phyloP scores from a whole-genome alignment of 768 basidiomycete genomes.

The Boletus fagicola region DNA sequence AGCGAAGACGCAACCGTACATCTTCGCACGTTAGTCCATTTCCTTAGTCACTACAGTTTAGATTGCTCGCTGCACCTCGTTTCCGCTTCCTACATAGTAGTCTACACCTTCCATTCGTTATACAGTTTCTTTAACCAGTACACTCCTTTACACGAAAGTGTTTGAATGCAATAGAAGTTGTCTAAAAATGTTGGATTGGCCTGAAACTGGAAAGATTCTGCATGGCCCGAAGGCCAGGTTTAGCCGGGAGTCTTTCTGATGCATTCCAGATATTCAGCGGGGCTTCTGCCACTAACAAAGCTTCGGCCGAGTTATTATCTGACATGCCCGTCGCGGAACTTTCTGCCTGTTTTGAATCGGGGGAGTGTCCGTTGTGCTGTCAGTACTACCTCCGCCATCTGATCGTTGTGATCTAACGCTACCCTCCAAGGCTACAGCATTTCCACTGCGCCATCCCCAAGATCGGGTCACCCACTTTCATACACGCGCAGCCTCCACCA shows the following conservation, averaged over 20 bases:
- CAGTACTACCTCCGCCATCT: slow-evolving; percentile 1
- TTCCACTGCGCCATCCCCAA: background rate
- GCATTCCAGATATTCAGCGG: background rate
- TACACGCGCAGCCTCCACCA: background rate
- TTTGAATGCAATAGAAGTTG: slow-evolving; percentile 29
- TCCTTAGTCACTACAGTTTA: slow-evolving; percentile 12
- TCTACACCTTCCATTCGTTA: slow-evolving; percentile 26
- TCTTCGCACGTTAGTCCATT: slow-evolving; percentile 19
- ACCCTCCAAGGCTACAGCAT: background rate
- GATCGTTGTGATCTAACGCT: slow-evolving; percentile 15
- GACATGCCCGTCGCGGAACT: background rate
- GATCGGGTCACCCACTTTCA: slow-evolving; percentile 1
- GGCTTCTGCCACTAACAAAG: background rate
- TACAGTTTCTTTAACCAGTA: slow-evolving; percentile 23
- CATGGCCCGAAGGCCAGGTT: too few relatives aligned
- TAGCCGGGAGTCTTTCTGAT: background rate
- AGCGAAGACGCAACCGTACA: slow-evolving; percentile 22
- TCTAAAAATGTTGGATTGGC: background rate
- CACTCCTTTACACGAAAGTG: slow-evolving; percentile 24
- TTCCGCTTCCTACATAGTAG: slow-evolving; percentile 17
- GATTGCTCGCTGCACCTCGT: slow-evolving; percentile 23
- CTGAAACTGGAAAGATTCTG: background rate
- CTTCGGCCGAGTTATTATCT: slow-evolving; percentile 12
- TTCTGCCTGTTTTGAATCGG: background rate
- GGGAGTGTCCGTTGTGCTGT: background rate